Percentiles rank a stretch among this genome's conserved stretches.
Conservation (phyloP, 768 basidiomycete genomes). For the Boletus tomentosulus region DNA sequence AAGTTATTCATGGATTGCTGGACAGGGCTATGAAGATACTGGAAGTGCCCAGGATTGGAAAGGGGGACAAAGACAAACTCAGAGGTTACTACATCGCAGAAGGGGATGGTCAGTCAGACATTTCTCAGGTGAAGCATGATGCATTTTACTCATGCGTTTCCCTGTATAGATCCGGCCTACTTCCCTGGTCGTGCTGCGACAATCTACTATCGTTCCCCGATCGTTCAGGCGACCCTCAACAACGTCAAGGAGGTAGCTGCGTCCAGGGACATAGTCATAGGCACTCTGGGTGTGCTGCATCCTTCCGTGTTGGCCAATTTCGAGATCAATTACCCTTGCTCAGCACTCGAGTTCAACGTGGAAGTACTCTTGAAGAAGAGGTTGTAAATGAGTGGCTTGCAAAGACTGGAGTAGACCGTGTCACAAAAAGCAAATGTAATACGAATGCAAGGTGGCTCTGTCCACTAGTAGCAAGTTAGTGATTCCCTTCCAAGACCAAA, state of each 20-base stretch:
- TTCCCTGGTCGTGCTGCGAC: constrained; percentile 94
- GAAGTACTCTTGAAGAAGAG: constrained; percentile 83
- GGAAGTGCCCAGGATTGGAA: constrained; percentile 77
- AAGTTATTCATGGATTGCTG: constrained; percentile 91
- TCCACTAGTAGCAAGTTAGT: constrained; percentile 7
- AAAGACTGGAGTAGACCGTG: constrained; percentile 1
- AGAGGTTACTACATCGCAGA: constrained; percentile 93
- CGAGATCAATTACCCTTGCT: constrained; percentile 93
- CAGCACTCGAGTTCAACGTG: constrained; percentile 87
- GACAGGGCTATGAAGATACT: constrained; percentile 96
- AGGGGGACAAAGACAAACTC: constrained; percentile 47
- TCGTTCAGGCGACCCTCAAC: constrained; percentile 28
- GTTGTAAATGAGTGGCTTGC: constrained; percentile 18
- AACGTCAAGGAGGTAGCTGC: constrained; percentile 44
- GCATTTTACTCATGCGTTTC: constrained; percentile 4
- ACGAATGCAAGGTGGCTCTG: background rate
- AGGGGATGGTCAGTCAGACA: constrained; percentile 59
- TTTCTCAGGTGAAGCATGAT: background rate
- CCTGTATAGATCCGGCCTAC: constrained; percentile 73
- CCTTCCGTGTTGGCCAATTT: constrained; percentile 89
- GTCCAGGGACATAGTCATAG: constrained; percentile 66
- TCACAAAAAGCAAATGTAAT: background rate
- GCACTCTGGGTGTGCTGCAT: constrained; percentile 90
- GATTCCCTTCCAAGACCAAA: background rate
- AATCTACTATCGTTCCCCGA: constrained; percentile 75